These are phyloP conservation scores for Paraphysoderma sedebokerense DNA, from an alignment of 371 early-diverging fungal species.

Conservation along the genomic window DNA sequence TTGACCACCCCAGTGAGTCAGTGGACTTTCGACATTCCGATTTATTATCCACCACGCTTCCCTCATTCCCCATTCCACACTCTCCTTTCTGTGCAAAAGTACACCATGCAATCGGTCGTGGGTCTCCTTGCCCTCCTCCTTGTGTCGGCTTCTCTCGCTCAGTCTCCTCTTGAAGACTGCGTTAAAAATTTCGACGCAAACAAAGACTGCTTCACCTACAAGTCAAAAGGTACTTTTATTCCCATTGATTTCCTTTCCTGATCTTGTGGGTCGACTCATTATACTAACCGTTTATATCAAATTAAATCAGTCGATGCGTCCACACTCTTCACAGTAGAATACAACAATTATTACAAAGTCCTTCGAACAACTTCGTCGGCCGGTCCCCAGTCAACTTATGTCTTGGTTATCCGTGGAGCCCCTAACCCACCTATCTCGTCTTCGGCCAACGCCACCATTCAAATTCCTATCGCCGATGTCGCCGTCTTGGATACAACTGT, in stretches of 20 bases:
- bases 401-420: slow-evolving; percentile 50
- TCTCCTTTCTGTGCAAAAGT: too few relatives aligned
- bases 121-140: slow-evolving; percentile 12
- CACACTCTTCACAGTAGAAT: slow-evolving; percentile 32
- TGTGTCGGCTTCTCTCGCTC: slow-evolving; percentile 17
- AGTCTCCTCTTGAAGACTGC: slow-evolving; percentile 20
- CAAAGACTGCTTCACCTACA: slow-evolving; percentile 35
- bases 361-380: slow-evolving; percentile 14
- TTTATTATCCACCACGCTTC: too few relatives aligned
- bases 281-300: too few relatives aligned
- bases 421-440: slow-evolving; percentile 24
- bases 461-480: slow-evolving; percentile 34
- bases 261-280: background rate
- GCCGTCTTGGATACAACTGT: slow-evolving; percentile 43
- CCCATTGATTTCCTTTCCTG: slow-evolving; percentile 1
- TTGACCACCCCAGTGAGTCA: too few relatives aligned
- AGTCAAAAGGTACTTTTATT: slow-evolving; percentile 7
- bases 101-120: too few relatives aligned
- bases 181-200: slow-evolving; percentile 17
- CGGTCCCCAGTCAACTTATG: slow-evolving; percentile 14
- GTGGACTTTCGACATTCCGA: too few relatives aligned
- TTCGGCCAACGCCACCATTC: slow-evolving; percentile 25
- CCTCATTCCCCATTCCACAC: too few relatives aligned
- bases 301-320: slow-evolving; percentile 24
- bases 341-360: slow-evolving; percentile 45